Conservation (phyloP, 2,329 filamentous ascomycete species). For the Scedosporium boydii region DNA sequence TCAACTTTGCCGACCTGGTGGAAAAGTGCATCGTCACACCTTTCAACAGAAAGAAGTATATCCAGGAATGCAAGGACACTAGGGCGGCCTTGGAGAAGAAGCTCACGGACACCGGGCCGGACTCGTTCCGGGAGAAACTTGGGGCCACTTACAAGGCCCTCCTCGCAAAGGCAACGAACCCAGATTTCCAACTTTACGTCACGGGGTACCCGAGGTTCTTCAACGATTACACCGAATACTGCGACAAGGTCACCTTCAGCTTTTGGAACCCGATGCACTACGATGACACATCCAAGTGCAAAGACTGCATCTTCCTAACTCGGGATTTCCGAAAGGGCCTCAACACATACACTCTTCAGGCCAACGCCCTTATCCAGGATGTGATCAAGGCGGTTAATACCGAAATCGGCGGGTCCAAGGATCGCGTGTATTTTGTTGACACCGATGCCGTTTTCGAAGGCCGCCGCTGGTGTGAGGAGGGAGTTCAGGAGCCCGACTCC, state of each 20-base stretch:
- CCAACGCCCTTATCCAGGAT: slow-evolving; percentile 28
- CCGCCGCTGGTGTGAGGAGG: slow-evolving; percentile 24
- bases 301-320: slow-evolving; percentile 17
- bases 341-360: slow-evolving; percentile 32
- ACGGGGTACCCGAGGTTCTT: slow-evolving; percentile 41
- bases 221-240: slow-evolving; percentile 30
- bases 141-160: slow-evolving; percentile 29
- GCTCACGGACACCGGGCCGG: not conserved
- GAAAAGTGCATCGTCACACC: slow-evolving; percentile 37
- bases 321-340: slow-evolving; percentile 26
- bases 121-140: not conserved
- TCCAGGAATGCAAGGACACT: not conserved
- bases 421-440: slow-evolving; percentile 32
- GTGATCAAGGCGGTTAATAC: slow-evolving; percentile 27
- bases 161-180: slow-evolving; percentile 29
- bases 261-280: slow-evolving; percentile 34
- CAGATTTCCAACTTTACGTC: slow-evolving; percentile 31
- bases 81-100: not conserved
- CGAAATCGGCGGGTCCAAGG: slow-evolving; percentile 20
- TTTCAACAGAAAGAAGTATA: slow-evolving; percentile 30
- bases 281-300: slow-evolving; percentile 8
- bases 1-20: slow-evolving; percentile 39
- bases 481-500: not conserved
- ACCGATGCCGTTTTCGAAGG: slow-evolving; percentile 33
- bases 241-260: slow-evolving; percentile 33